Evolutionary conservation across 352 stramenopile genomes (phyloP).

Genomic region (Phytophthora constricta): DNA sequence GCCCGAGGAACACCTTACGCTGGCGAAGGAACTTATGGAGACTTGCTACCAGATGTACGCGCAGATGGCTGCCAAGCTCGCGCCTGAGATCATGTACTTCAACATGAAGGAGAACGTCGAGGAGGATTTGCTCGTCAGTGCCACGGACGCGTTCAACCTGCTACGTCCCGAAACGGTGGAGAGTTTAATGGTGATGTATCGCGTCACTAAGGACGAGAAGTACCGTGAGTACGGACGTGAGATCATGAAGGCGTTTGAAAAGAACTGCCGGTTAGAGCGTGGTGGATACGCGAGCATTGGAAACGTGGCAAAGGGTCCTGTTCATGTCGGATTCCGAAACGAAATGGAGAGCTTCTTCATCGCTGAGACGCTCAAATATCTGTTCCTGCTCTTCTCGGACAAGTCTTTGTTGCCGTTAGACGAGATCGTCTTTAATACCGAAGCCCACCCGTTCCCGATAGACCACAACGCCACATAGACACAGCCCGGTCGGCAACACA

Average conservation of each 20-base stretch:
- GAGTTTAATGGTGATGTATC: slow-evolving; percentile 92
- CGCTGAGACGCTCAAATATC: slow-evolving; percentile 94
- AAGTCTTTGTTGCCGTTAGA: slow-evolving; percentile 82
- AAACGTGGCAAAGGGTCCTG: slow-evolving; percentile 59
- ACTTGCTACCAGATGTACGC: slow-evolving; percentile 91
- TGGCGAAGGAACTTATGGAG: slow-evolving; percentile 81
- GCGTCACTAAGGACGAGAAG: slow-evolving; percentile 88
- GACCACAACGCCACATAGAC: slow-evolving; percentile 27
- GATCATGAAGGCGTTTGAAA: slow-evolving; percentile 90
- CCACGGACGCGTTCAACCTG: slow-evolving; percentile 80
- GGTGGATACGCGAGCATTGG: slow-evolving; percentile 72
- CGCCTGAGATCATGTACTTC: slow-evolving; percentile 89
- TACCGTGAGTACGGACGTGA: slow-evolving; percentile 86
- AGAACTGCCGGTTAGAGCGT: slow-evolving; percentile 65
- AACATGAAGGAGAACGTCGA: slow-evolving; percentile 55
- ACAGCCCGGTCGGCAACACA: no score
- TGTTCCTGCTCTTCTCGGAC: slow-evolving; percentile 92
- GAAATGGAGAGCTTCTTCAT: slow-evolving; percentile 94
- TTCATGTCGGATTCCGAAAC: slow-evolving; percentile 55
- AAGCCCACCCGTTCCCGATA: slow-evolving; percentile 86
- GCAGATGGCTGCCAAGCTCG: slow-evolving; percentile 80
- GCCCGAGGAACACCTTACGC: slow-evolving; percentile 61
- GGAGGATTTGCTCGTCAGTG: slow-evolving; percentile 61
- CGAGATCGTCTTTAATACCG: slow-evolving; percentile 91
- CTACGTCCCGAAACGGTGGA: slow-evolving; percentile 93